Evolutionary conservation across 306 rosid genomes (phyloP).

Genomic region (Cucurbita maxima): DNA sequence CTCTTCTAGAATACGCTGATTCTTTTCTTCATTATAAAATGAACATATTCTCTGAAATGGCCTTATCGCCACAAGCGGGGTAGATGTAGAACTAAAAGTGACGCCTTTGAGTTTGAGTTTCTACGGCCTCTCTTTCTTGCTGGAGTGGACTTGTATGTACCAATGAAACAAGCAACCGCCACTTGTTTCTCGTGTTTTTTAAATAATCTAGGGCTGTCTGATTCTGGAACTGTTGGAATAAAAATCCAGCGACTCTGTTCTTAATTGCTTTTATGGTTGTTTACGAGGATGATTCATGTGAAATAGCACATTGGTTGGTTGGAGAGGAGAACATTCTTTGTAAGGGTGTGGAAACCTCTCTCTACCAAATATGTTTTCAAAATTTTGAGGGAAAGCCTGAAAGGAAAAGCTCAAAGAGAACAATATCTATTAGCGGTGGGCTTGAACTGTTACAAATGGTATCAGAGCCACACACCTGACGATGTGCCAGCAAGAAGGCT

Average conservation of each 20-base stretch:
- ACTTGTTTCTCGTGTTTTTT: background rate
- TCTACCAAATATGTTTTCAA: too few relatives aligned
- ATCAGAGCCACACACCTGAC: too few relatives aligned
- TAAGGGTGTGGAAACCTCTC: too few relatives aligned
- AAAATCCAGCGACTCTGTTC: background rate
- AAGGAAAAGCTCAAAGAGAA: too few relatives aligned
- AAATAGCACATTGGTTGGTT: too few relatives aligned
- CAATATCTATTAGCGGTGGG: too few relatives aligned
- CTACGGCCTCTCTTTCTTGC: background rate
- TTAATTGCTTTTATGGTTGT: background rate
- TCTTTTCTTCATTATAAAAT: background rate
- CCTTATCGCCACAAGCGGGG: background rate
- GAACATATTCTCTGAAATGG: background rate
- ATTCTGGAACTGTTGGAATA: background rate
- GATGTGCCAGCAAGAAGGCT: too few relatives aligned
- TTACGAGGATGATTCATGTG: too few relatives aligned
- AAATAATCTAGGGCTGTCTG: background rate
- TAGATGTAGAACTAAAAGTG: background rate
- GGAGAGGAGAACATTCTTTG: too few relatives aligned
- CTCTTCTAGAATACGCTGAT: background rate
- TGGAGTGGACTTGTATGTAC: background rate
- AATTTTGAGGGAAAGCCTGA: too few relatives aligned
- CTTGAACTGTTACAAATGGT: too few relatives aligned
- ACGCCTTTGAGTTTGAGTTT: background rate
- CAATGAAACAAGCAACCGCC: background rate